These are phyloP conservation scores for Hymenoscyphus albidus DNA, from an alignment of 2,329 filamentous ascomycete species.

Conservation along the genomic window DNA sequence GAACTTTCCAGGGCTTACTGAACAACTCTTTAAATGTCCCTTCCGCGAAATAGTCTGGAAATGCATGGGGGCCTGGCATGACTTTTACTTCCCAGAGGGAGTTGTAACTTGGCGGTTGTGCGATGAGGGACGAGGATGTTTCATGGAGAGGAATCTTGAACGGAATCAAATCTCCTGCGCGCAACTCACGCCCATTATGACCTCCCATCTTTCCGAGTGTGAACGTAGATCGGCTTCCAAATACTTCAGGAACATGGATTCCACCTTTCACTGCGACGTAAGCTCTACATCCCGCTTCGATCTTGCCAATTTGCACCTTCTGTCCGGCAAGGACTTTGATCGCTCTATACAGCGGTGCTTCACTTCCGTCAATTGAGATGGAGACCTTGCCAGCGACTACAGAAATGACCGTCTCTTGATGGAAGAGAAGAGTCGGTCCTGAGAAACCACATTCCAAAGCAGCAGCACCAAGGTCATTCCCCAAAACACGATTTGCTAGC, in stretches of 20 bases:
- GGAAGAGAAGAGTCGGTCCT: constrained; percentile 56
- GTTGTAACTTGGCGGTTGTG: constrained; percentile 17
- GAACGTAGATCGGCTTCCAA: constrained; percentile 41
- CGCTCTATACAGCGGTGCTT: constrained; percentile 52
- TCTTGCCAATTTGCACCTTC: constrained; percentile 52
- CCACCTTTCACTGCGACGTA: constrained; percentile 57
- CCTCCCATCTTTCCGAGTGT: constrained; percentile 44
- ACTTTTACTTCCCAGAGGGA: constrained; percentile 27
- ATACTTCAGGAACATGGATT: constrained; percentile 38
- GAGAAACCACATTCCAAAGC: constrained; percentile 57
- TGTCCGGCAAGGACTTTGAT: constrained; percentile 48
- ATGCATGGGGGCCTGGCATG: constrained; percentile 36
- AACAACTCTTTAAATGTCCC: constrained; percentile 57
- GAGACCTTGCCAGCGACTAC: constrained; percentile 54
- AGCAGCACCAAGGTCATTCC: constrained; percentile 50
- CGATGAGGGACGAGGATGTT: constrained; percentile 10
- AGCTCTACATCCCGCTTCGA: constrained; percentile 47
- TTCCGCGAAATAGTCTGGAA: constrained; percentile 34
- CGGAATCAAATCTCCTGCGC: constrained; percentile 20
- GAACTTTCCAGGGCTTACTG: constrained; percentile 54
- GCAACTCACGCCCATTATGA: constrained; percentile 39
- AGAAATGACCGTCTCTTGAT: constrained; percentile 50
- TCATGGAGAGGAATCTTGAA: constrained; percentile 9
- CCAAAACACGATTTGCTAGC: constrained; percentile 56
- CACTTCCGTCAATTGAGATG: constrained; percentile 45